These are phyloP conservation scores for Teratosphaeria nubilosa DNA, from an alignment of 2,329 filamentous ascomycete genomes.

Conservation along the genomic window DNA sequence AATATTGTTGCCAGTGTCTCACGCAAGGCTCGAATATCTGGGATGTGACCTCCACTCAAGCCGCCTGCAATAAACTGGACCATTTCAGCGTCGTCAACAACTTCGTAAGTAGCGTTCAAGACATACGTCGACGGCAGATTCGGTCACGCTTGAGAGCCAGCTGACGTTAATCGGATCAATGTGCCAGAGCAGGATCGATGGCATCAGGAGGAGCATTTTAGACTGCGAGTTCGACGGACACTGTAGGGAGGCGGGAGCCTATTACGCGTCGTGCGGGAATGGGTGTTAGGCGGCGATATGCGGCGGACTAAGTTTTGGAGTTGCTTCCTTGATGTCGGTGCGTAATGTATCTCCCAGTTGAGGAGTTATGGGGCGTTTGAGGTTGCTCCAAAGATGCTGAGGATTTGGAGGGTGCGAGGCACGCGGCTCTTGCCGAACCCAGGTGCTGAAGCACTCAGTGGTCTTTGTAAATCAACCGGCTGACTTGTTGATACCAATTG, in stretches of 20 bases:
- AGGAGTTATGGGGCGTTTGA: no score
- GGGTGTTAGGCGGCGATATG: background rate
- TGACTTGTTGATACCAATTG: no score
- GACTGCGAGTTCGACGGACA: background rate
- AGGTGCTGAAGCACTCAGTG: background rate
- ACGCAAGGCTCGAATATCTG: background rate
- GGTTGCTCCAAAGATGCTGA: background rate
- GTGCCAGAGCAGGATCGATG: background rate
- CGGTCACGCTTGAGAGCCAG: background rate
- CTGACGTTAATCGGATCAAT: background rate
- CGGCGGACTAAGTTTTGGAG: no score
- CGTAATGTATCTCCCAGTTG: no score
- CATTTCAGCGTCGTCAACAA: background rate
- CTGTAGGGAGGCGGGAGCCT: background rate
- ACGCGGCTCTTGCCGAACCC: background rate
- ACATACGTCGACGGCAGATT: no score
- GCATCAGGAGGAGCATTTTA: background rate
- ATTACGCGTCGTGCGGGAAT: background rate
- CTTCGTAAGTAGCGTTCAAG: background rate
- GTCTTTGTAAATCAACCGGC: no score
- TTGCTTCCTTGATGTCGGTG: no score
- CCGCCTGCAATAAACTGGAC: background rate
- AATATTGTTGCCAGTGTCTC: background rate
- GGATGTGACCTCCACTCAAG: background rate
- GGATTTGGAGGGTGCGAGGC: background rate